These are phyloP conservation scores for Penicillium nordicum DNA, from an alignment of 2,329 filamentous ascomycete species.

Conservation along the genomic window DNA sequence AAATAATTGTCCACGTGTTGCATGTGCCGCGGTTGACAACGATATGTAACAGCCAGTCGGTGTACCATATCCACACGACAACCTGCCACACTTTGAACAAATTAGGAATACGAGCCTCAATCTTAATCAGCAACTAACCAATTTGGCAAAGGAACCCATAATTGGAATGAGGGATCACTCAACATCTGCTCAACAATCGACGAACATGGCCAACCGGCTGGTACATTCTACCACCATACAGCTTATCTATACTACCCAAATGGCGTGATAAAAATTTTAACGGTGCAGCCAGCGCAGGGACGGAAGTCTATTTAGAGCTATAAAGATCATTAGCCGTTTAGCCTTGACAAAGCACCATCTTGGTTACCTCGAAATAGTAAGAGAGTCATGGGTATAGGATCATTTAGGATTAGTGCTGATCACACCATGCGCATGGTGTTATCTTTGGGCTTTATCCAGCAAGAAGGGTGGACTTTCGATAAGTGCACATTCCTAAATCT, in stretches of 20 bases:
- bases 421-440: neutral
- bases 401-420: neutral
- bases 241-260: neutral
- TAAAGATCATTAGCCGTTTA: neutral
- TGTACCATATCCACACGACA: neutral
- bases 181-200: neutral
- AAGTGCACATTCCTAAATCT: neutral
- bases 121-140: neutral
- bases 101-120: neutral
- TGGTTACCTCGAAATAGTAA: neutral
- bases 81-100: neutral
- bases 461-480: neutral
- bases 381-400: neutral
- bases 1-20: conserved; percentile 1
- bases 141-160: neutral
- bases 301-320: neutral
- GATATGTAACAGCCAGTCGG: neutral
- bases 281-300: neutral
- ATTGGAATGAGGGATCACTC: neutral
- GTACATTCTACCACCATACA: neutral
- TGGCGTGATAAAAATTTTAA: neutral
- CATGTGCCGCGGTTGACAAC: neutral
- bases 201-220: neutral
- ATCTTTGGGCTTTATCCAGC: neutral
- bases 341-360: neutral